These are phyloP conservation scores for Pyrus communis DNA, from an alignment of 306 rosid species.

Conservation along the genomic window DNA sequence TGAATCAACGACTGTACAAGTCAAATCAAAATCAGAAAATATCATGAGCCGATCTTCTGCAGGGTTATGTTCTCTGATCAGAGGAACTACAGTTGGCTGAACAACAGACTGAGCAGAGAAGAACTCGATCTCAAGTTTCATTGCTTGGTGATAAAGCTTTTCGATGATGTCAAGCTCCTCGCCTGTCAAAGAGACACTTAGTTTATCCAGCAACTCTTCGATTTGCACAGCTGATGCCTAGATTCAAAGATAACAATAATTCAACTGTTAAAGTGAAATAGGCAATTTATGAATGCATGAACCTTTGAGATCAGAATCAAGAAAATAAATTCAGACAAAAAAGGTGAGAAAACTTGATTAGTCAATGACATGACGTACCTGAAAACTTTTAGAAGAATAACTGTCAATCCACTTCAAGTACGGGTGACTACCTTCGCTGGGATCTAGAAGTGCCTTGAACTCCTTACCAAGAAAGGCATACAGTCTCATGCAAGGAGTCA, in stretches of 20 bases:
- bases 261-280: slow-evolving; percentile 30
- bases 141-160: slow-evolving; percentile 91
- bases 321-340: slow-evolving; percentile 18
- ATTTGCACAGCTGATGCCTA: slow-evolving; percentile 78
- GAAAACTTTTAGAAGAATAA: slow-evolving; percentile 67
- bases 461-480: slow-evolving; percentile 81
- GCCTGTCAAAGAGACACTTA: slow-evolving; percentile 91
- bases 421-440: slow-evolving; percentile 44
- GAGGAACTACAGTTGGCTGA: slow-evolving; percentile 82
- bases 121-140: slow-evolving; percentile 89
- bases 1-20: slow-evolving; percentile 89
- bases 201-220: slow-evolving; percentile 94
- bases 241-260: slow-evolving; percentile 49
- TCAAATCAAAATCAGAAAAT: slow-evolving; percentile 95
- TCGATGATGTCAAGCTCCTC: slow-evolving; percentile 94
- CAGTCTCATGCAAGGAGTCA: slow-evolving; percentile 96
- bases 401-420: slow-evolving; percentile 84
- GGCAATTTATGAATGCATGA: slow-evolving; percentile 30
- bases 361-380: slow-evolving; percentile 54
- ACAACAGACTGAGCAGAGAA: slow-evolving; percentile 69
- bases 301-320: slow-evolving; percentile 16
- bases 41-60: slow-evolving; percentile 53
- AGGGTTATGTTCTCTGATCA: slow-evolving; percentile 62
- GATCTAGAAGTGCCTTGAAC: slow-evolving; percentile 46
- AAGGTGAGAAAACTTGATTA: slow-evolving; percentile 18